Percentiles rank a stretch among this genome's conserved stretches.
phyloP scores from a whole-genome alignment of 768 basidiomycete species.

The Mycena polygramma region DNA sequence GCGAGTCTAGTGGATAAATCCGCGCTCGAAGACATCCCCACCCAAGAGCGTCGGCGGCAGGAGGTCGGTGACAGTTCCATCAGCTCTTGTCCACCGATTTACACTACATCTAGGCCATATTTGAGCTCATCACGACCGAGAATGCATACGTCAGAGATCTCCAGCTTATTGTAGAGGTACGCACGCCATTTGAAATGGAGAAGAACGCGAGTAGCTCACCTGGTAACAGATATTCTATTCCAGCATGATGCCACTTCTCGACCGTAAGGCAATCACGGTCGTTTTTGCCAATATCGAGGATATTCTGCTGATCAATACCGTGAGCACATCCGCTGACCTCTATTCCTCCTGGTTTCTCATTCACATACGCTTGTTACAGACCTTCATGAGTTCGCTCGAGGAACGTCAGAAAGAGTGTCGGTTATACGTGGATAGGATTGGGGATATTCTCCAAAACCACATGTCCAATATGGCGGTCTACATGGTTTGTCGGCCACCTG shows the following conservation, averaged over 20 bases:
- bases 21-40: conserved; percentile 84
- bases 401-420: conserved; percentile 92
- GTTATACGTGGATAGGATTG: conserved; percentile 91
- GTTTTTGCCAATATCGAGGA: conserved; percentile 97
- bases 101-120: conserved; percentile 73
- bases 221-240: conserved; percentile 85
- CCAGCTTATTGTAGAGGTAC: conserved; percentile 91
- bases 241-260: conserved; percentile 77
- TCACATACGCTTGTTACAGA: conserved; percentile 52
- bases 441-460: conserved; percentile 84
- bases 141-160: conserved; percentile 90
- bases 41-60: conserved; percentile 86
- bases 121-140: conserved; percentile 95
- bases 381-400: conserved; percentile 90
- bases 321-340: conserved; percentile 47
- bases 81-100: conserved; percentile 5
- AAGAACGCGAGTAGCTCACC: conserved; percentile 10
- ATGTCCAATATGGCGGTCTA: conserved; percentile 86
- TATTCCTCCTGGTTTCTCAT: background rate
- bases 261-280: conserved; percentile 80
- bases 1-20: conserved; percentile 90
- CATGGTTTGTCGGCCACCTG: conserved; percentile 61
- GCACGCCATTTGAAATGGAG: conserved; percentile 40
- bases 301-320: conserved; percentile 89
- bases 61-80: conserved; percentile 65